phyloP scores from a whole-genome alignment of 495 filamentous ascomycete genomes.

The Neurospora sp. region DNA sequence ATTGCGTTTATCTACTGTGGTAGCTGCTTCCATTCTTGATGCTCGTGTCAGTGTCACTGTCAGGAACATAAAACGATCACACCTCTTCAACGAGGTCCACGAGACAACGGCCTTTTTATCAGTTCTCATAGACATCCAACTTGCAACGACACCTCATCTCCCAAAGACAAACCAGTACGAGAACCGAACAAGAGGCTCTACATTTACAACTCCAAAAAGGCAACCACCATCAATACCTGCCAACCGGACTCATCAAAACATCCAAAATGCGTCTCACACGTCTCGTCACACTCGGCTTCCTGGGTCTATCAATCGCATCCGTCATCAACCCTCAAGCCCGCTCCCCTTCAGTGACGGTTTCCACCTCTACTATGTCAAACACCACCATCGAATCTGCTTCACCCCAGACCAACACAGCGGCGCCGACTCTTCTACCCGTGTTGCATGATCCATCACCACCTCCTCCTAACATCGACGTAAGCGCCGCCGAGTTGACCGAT shows the following conservation, averaged over 20 bases:
- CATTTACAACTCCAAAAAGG: background rate
- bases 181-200: background rate
- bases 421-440: too few species aligned
- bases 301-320: background rate
- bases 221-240: background rate
- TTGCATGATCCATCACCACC: too few species aligned
- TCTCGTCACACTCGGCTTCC: background rate
- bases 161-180: too few species aligned
- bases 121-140: background rate
- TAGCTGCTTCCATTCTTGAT: background rate
- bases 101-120: background rate
- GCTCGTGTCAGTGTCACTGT: background rate
- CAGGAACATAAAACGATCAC: background rate
- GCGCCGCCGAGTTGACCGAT: background rate
- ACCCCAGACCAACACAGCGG: background rate
- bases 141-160: background rate
- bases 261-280: background rate
- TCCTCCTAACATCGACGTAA: too few species aligned
- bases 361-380: background rate
- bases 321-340: background rate
- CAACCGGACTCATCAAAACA: rapidly evolving
- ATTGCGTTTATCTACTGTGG: background rate
- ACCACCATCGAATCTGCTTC: background rate
- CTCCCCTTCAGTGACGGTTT: rapidly evolving
- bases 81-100: background rate